These are phyloP conservation scores for Candida argentea DNA, from an alignment of 805 yeast genomes.

Conservation along the genomic window DNA sequence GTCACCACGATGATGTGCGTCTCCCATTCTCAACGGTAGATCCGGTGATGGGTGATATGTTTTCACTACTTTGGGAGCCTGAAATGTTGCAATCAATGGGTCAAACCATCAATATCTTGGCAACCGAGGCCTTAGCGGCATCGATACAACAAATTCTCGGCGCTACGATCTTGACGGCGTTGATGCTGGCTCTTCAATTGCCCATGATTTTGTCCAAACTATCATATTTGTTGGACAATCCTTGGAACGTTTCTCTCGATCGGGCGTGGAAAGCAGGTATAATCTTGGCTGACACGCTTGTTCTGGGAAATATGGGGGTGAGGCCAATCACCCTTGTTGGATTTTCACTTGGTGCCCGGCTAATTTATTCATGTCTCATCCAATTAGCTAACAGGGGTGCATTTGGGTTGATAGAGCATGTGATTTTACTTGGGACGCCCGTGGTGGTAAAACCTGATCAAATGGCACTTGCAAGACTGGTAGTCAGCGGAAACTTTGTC, in stretches of 20 bases:
- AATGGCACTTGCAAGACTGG: conserved; percentile 66
- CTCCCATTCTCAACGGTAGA: conserved; percentile 94
- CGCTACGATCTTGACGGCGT: conserved; percentile 76
- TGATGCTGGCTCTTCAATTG: conserved; percentile 86
- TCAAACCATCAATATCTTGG: conserved; percentile 87
- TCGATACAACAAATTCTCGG: conserved; percentile 94
- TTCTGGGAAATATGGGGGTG: conserved; percentile 80
- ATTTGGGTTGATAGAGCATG: conserved; percentile 82
- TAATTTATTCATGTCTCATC: conserved; percentile 79
- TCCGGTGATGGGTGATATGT: conserved; percentile 95
- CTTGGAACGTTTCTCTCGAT: conserved; percentile 95
- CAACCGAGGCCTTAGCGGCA: conserved; percentile 86
- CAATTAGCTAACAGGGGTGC: conserved; percentile 83
- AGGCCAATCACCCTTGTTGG: conserved; percentile 91
- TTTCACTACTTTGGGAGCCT: conserved; percentile 93
- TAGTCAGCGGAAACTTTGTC: conserved; percentile 80
- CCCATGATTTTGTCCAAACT: conserved; percentile 89
- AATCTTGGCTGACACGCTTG: conserved; percentile 81
- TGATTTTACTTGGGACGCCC: conserved; percentile 81
- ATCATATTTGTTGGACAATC: conserved; percentile 85
- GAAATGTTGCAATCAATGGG: conserved; percentile 95
- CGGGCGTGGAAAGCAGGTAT: conserved; percentile 96
- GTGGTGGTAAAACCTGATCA: conserved; percentile 72
- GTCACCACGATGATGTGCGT: conserved; percentile 90
- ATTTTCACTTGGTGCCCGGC: conserved; percentile 86